These are phyloP conservation scores for Coriaria nepalensis DNA, from an alignment of 306 rosid genomes.

Conservation along the genomic window DNA sequence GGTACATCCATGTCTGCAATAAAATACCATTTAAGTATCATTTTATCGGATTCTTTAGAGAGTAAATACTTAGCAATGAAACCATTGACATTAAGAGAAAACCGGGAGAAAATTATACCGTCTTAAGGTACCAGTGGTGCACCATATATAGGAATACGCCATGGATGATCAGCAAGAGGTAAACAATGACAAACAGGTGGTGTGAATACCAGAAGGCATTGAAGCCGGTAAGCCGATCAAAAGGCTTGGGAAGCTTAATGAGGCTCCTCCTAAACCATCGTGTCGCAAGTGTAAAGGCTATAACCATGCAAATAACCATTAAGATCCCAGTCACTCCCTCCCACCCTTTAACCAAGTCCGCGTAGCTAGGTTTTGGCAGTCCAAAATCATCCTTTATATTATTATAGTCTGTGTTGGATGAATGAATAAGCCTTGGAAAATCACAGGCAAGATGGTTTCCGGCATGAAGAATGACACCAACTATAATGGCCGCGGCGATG, in stretches of 20 bases:
- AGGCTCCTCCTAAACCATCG: constrained; percentile 78
- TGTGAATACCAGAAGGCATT: constrained; percentile 99
- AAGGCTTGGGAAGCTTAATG: constrained; percentile 82
- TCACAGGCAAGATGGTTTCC: constrained; percentile 96
- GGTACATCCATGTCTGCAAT: constrained; percentile 92
- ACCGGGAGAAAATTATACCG: constrained; percentile 36
- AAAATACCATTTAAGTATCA: constrained; percentile 17
- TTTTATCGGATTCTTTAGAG: background rate
- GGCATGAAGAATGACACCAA: constrained; percentile 75
- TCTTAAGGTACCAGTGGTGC: constrained; percentile 55
- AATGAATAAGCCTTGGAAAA: constrained; percentile 50
- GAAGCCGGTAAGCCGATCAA: constrained; percentile 82
- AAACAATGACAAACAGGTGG: constrained; percentile 88
- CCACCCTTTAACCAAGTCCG: constrained; percentile 38
- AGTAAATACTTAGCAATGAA: background rate
- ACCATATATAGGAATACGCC: constrained; percentile 61
- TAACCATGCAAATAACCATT: constrained; percentile 65
- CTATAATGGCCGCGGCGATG: constrained; percentile 75
- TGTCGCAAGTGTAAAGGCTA: constrained; percentile 90
- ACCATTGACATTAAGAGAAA: background rate
- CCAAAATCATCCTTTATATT: constrained; percentile 51
- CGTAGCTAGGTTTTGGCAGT: constrained; percentile 39
- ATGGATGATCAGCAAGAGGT: constrained; percentile 67
- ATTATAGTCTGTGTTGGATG: constrained; percentile 21
- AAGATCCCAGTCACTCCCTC: constrained; percentile 85